Conservation (phyloP, 108 stramenopile species). For the Cyclostephanos tholiformis region DNA sequence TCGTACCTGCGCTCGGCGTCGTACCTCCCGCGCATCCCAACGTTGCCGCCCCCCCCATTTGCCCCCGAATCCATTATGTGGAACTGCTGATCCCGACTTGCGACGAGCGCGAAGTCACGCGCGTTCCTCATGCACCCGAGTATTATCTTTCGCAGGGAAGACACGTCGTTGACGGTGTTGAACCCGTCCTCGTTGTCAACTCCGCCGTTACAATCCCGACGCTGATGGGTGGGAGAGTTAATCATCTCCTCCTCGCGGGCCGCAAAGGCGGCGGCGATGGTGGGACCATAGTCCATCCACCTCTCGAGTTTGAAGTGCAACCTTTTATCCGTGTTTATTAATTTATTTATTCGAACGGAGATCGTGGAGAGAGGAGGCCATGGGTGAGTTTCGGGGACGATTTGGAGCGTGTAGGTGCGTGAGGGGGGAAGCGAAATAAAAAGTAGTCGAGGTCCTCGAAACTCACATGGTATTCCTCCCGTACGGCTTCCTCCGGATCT, state of each 20-base stretch:
- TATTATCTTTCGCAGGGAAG: constrained; percentile 69
- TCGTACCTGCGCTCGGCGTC: constrained; percentile 15
- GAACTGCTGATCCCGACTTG: constrained; percentile 6
- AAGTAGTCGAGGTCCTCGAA: too few species aligned
- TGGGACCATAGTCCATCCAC: constrained; percentile 93
- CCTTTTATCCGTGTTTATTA: constrained; percentile 9
- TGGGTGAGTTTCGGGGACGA: too few species aligned
- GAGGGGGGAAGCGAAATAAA: too few species aligned
- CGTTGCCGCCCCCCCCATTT: neutral
- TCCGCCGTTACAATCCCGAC: neutral
- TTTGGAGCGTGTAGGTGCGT: too few species aligned
- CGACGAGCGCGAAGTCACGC: constrained; percentile 44
- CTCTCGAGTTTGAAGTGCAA: constrained; percentile 90
- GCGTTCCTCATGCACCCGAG: constrained; percentile 88
- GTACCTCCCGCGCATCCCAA: constrained; percentile 19
- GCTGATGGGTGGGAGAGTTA: constrained; percentile 12
- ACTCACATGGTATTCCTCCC: constrained; percentile 78
- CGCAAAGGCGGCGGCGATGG: constrained; percentile 91
- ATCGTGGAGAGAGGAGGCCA: too few species aligned
- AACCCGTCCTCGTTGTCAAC: constrained; percentile 34
- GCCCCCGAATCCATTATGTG: neutral
- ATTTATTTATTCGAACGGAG: neutral
- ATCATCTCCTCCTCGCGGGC: constrained; percentile 64
- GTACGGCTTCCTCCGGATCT: constrained; percentile 80
- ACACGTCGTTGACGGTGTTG: constrained; percentile 70